Conservation (phyloP, 2,329 filamentous ascomycete species). For the Diaporthe aspalathi region DNA sequence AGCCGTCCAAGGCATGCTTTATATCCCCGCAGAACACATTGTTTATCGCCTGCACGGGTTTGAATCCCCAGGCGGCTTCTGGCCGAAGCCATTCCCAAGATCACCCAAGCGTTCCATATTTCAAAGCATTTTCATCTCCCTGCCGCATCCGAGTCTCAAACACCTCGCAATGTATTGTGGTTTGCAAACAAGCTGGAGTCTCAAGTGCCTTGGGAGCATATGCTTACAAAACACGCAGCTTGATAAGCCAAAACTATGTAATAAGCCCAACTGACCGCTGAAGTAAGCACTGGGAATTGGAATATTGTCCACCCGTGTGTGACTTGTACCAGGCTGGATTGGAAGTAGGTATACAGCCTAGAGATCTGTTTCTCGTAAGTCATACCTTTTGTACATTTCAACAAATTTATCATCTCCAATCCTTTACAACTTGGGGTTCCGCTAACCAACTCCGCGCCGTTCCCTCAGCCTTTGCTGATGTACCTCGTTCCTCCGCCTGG, state of each 20-base stretch:
- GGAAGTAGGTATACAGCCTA: not conserved
- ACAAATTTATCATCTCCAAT: not conserved
- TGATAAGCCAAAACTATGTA: not conserved
- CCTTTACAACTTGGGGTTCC: not conserved
- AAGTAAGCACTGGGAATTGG: not conserved
- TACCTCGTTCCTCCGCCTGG: not conserved
- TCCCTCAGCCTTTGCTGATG: not conserved
- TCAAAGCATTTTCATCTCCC: slow-evolving; percentile 11
- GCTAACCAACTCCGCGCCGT: not conserved
- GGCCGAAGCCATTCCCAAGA: not conserved
- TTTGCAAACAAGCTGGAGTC: not conserved
- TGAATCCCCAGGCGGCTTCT: no score
- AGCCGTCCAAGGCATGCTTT: not conserved
- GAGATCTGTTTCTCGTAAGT: not conserved
- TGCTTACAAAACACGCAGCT: slow-evolving; percentile 15
- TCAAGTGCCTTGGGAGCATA: not conserved
- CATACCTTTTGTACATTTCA: not conserved
- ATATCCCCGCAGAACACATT: not conserved
- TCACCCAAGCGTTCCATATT: not conserved
- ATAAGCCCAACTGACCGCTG: not conserved
- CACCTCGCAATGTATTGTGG: not conserved
- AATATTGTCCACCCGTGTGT: not conserved
- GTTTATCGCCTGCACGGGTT: no score
- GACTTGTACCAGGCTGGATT: not conserved
- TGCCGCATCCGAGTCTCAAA: not conserved